A percentile compares a stretch with the other conserved stretches of the same genome.
phyloP scores from a whole-genome alignment of 331 rosid species.

The Cydonia oblonga region DNA sequence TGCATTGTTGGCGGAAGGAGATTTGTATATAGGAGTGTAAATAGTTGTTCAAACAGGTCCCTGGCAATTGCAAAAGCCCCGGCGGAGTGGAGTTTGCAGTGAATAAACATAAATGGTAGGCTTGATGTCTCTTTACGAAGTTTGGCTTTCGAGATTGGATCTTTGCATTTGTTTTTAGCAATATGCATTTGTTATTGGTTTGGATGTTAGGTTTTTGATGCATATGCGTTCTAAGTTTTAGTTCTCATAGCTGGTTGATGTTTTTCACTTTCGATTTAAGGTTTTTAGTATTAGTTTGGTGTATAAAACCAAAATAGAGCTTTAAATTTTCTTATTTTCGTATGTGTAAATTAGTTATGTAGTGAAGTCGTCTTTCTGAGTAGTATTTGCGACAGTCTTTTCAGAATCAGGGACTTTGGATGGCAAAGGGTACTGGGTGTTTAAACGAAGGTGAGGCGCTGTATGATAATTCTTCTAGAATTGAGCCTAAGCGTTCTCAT shows the following conservation, averaged over 20 bases:
- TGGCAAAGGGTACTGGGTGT: conserved; percentile 38
- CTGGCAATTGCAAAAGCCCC: not conserved
- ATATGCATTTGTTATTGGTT: not conserved
- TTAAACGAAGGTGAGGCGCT: conserved; percentile 38
- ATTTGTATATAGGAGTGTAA: not conserved
- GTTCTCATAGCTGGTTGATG: not conserved
- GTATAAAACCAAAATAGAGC: not conserved
- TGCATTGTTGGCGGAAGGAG: not conserved
- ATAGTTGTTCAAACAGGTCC: not conserved
- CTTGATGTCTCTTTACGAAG: conserved; percentile 2
- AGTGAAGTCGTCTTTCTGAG: conserved; percentile 12
- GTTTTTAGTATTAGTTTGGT: not conserved
- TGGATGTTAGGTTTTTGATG: not conserved
- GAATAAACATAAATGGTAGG: conserved; percentile 32
- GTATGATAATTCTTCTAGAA: conserved; percentile 35
- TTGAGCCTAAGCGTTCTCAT: conserved; percentile 58
- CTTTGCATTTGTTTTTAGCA: not conserved
- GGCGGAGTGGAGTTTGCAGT: conserved; percentile 7
- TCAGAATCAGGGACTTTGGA: conserved; percentile 55
- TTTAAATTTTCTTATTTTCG: not conserved
- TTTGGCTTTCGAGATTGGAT: not conserved
- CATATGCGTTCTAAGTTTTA: not conserved
- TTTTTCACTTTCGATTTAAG: not conserved
- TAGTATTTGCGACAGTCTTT: conserved; percentile 24
- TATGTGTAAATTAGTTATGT: not conserved